Evolutionary conservation across 202 grass and related monocot species (phyloP), one percentile per base, ranked within the genome.

Genomic region (Zoysia matrella): DNA sequence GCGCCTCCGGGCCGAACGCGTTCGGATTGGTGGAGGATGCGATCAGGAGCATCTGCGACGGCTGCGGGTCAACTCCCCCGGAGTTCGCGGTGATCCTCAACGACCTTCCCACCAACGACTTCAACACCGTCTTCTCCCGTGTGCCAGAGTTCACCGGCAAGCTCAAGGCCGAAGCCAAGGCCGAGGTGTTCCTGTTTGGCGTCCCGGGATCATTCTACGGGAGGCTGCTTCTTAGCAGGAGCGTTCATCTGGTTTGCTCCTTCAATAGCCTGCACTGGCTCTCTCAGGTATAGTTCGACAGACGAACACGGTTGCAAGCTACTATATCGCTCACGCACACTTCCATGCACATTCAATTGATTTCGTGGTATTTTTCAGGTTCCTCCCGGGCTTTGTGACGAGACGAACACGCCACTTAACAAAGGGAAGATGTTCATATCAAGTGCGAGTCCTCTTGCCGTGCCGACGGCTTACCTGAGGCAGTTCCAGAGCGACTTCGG

Each of bases 71-170:
- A 48, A 85, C 87, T 67, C 87, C 87, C 36, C 96, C 91, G 5
- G 93, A 99, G 85, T 96, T 99, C 91, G 89, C 88, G 14, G 93
- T 99, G 73, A 87, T 96, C 78, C 96, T 99, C 60, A 99, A 99
- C 77, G 93, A 99, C 80, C 91, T 99, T 45, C 93, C 96, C 5
- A 94, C 93, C 48, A 99, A 99, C 74, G 92, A 99, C 81, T 99
- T 95, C 89, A 99, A 99, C 74, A 76, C 89, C 53, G 73, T 93
- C 69, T 99, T 99, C 83, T 84, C 90, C 72, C 85, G 87, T 76
- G 71, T 89, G 9, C 84, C 90, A 60, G 82, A 91, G 71, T 95
- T 99, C 80, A 82, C 81, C 22, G 77, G 75, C 57, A 81, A 80
- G 50, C 88, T 94, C 51, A 88, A 86, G 60, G 65, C 83, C 18